Evolutionary conservation across 495 filamentous ascomycete genomes (phyloP), one percentile per base, ranked within the genome.

Genomic region (Jackrogersella multiformis): DNA sequence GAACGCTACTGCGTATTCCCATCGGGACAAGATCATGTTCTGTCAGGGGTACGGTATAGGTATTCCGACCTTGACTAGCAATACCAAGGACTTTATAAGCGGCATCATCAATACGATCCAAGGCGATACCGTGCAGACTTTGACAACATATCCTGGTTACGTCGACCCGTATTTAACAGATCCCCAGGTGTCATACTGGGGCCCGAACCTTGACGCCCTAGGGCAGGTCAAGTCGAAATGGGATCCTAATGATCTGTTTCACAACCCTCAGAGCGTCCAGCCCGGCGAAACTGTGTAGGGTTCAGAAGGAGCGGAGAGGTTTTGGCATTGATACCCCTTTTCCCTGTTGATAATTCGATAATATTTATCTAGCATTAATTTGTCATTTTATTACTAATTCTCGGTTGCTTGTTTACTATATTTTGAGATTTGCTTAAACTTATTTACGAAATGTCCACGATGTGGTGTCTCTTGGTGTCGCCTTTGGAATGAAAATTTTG

Each of bases 141-240:
- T 84, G 51, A 78, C 75, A 1, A 87, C 85, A 0, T 94, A 93
- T 75, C 81, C 89, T 0, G 91, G 90, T 16, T 92, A 92, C 69
- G 84, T 92, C 4, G 91, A 94, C 73, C 86, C 88, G 1, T 76
- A 73, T 4, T 64, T 91, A 57, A 30, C 70, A 24, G 70, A 80
- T 21, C 81, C 85, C 0, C 83, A 84, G 54, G 58, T 72, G 54
- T 69, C 83, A 65, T 89, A 89, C 69, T 93, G 87, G 81, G 86
- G 86, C 1, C 57, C 73, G 0, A 80, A 80, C 30, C 71, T 85
- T 28, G 79, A 82, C 46, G 57, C 49, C 42, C 71, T 91, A 60
- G 52, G 78, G 35, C 57, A 64, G 23, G 72, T 90, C 21, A 91
- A 91, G 80, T 61, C 64, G 42, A 64, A 56, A 26, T 80, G 81